Conservation (phyloP, 2,329 filamentous ascomycete species). For the Arthrobotrys pseudoclavata region DNA sequence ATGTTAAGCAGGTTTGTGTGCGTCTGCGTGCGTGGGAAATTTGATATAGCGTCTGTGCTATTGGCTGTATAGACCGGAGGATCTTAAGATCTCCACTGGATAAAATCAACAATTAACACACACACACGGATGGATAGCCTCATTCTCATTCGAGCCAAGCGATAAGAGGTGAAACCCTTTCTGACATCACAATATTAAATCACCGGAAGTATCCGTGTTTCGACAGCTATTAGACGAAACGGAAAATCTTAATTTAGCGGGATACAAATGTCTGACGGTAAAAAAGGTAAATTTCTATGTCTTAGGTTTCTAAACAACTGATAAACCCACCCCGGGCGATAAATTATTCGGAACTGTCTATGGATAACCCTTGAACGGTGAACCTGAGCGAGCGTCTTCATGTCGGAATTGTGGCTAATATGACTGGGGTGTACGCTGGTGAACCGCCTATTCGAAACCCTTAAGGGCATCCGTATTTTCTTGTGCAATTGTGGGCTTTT, state of each 20-base stretch:
- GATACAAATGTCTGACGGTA: conserved; percentile 16
- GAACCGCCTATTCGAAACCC: conserved; percentile 12
- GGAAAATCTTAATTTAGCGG: conserved; percentile 16
- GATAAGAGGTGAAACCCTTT: conserved; percentile 9
- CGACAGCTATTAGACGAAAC: conserved; percentile 22
- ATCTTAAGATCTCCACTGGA: conserved; percentile 24
- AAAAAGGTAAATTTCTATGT: conserved; percentile 15
- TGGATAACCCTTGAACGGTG: neutral
- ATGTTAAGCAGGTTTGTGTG: neutral
- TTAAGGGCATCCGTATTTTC: conserved; percentile 1
- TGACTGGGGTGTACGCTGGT: neutral
- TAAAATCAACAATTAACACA: neutral
- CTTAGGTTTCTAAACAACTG: neutral
- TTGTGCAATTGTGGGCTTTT: conserved; percentile 8
- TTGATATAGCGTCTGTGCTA: conserved; percentile 19
- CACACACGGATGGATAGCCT: conserved; percentile 10
- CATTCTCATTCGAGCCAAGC: conserved; percentile 24
- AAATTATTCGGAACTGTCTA: neutral
- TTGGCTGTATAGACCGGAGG: conserved; percentile 21
- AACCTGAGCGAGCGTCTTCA: conserved; percentile 14
- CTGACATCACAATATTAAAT: conserved; percentile 24
- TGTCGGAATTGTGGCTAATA: conserved; percentile 33
- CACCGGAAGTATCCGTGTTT: conserved; percentile 23
- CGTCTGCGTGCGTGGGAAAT: conserved; percentile 16
- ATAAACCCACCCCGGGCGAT: neutral